phyloP scores from a whole-genome alignment of 2,329 filamentous ascomycete species.

The Rugonectria rugulosa region DNA sequence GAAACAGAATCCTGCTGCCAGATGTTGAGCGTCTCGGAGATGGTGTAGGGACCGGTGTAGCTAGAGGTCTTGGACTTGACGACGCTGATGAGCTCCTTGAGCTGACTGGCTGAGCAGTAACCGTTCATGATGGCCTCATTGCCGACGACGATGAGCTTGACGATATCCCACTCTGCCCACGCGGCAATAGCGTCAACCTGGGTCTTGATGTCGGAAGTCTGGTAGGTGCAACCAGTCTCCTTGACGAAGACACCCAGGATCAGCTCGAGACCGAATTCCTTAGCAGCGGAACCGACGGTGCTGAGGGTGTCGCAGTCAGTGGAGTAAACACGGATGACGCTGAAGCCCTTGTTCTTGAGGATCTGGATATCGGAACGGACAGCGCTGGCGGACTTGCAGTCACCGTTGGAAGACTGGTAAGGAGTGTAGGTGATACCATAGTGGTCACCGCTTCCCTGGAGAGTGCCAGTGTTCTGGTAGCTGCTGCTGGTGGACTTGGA shows the following conservation, averaged over 20 bases:
- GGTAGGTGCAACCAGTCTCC: slow-evolving; percentile 65
- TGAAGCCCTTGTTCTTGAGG: slow-evolving; percentile 74
- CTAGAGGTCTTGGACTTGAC: slow-evolving; percentile 74
- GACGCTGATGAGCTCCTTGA: slow-evolving; percentile 74
- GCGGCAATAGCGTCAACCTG: slow-evolving; percentile 77
- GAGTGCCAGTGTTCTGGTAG: slow-evolving; percentile 39
- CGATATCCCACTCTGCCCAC: slow-evolving; percentile 78
- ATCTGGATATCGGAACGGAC: slow-evolving; percentile 67
- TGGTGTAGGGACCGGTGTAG: slow-evolving; percentile 80
- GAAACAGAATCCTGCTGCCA: slow-evolving; percentile 71
- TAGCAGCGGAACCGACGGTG: slow-evolving; percentile 75
- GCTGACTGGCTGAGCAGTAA: slow-evolving; percentile 68
- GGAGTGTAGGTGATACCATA: slow-evolving; percentile 85
- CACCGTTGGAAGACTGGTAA: slow-evolving; percentile 63
- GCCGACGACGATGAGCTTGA: slow-evolving; percentile 84
- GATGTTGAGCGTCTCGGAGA: slow-evolving; percentile 83
- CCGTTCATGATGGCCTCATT: slow-evolving; percentile 89
- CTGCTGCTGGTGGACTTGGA: slow-evolving; percentile 32
- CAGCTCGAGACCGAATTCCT: slow-evolving; percentile 73
- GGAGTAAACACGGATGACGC: slow-evolving; percentile 82
- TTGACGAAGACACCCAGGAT: slow-evolving; percentile 91
- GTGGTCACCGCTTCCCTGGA: slow-evolving; percentile 58
- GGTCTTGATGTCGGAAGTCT: slow-evolving; percentile 66
- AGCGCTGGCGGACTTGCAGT: slow-evolving; percentile 69
- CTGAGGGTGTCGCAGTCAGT: slow-evolving; percentile 87